Percentiles rank a stretch among this genome's conserved stretches.
phyloP scores from a whole-genome alignment of 164 flowering plant genomes.

The Malania oleifera region DNA sequence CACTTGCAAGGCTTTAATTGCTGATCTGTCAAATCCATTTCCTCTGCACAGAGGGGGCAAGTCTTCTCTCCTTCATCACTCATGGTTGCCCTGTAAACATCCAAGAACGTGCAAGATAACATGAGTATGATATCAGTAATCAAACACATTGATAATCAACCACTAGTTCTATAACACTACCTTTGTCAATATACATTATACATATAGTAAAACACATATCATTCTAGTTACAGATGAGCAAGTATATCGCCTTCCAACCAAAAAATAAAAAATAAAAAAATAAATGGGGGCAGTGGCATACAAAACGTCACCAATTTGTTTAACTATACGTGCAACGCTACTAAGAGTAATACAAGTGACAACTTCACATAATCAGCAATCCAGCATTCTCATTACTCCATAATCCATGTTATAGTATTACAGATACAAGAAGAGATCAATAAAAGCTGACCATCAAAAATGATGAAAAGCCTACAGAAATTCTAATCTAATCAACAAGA shows the following conservation, averaged over 20 bases:
- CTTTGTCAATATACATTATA: too few relatives aligned
- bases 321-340: neutral
- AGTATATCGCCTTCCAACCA: too few relatives aligned
- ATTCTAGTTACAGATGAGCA: too few relatives aligned
- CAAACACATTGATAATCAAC: neutral
- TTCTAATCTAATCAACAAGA: neutral
- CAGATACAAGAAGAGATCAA: too few relatives aligned
- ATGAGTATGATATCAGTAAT: too few relatives aligned
- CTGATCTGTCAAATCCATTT: conserved; percentile 97
- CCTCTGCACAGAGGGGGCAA: conserved; percentile 93
- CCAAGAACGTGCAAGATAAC: neutral
- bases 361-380: neutral
- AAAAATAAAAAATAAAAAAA: too few relatives aligned
- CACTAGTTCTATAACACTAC: too few relatives aligned
- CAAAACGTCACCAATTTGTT: neutral
- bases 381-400: neutral
- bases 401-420: too few relatives aligned
- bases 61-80: conserved; percentile 81
- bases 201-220: too few relatives aligned
- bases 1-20: conserved; percentile 96
- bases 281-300: too few relatives aligned
- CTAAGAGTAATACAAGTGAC: neutral
- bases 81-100: conserved; percentile 49
- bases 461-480: neutral
- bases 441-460: too few relatives aligned